phyloP scores from a whole-genome alignment of 1,139 yeast species.

The Meyerozyma smithsonii region DNA sequence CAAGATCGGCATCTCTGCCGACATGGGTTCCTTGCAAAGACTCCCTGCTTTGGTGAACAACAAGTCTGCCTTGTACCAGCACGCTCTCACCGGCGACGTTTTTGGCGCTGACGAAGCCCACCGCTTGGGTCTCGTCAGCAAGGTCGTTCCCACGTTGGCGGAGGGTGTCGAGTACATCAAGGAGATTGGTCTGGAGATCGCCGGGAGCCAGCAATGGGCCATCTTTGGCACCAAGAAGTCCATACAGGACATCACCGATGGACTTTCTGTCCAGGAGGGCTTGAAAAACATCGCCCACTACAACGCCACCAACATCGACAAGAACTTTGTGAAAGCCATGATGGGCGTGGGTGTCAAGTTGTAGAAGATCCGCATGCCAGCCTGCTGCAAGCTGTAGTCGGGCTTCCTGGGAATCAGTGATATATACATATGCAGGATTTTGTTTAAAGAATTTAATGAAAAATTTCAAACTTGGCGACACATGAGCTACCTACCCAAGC shows the following conservation, averaged over 20 bases:
- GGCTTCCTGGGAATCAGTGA: not conserved
- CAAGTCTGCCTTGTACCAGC: slow-evolving; percentile 55
- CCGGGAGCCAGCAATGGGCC: slow-evolving; percentile 52
- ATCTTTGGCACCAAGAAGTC: slow-evolving; percentile 61
- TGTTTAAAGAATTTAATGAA: not conserved
- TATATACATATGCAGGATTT: not conserved
- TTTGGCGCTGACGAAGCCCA: slow-evolving; percentile 56
- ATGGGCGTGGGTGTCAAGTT: slow-evolving; percentile 6
- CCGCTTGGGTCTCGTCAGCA: slow-evolving; percentile 50
- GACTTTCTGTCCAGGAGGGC: slow-evolving; percentile 43
- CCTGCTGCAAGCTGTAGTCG: not conserved
- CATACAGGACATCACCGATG: slow-evolving; percentile 50
- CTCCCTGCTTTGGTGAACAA: slow-evolving; percentile 54
- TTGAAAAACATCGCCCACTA: slow-evolving; percentile 49
- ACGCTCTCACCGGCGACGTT: slow-evolving; percentile 58
- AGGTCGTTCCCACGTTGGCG: slow-evolving; percentile 41
- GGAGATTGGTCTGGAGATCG: slow-evolving; percentile 48
- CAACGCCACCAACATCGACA: slow-evolving; percentile 44
- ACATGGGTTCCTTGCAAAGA: slow-evolving; percentile 74
- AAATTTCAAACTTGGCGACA: not conserved
- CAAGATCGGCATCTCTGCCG: slow-evolving; percentile 73
- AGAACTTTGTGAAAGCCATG: slow-evolving; percentile 16
- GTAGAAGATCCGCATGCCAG: not conserved
- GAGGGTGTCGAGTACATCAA: slow-evolving; percentile 48
- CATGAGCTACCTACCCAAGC: not conserved